Base-by-base conservation (phyloP, 768 basidiomycete genomes). In the Lyophyllum decastes region DNA sequence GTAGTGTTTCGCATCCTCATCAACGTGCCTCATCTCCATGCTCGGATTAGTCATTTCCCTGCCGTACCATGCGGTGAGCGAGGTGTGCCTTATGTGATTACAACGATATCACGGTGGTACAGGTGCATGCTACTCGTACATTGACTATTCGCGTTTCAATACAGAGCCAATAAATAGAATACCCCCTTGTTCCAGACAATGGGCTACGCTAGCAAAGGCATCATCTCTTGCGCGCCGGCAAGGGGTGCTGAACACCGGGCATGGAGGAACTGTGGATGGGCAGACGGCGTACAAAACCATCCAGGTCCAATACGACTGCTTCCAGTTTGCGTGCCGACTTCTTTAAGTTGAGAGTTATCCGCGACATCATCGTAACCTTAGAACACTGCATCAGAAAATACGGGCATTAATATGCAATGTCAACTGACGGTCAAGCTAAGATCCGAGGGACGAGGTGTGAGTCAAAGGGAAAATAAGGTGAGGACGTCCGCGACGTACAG, bases 291-390 rank as follows among this genome's bases (percentile, higher is more conserved):
- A 38, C 35, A 16, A 38, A 4, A 4, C 35, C 35, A 7, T 38
- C 8, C 6, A 3, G 6, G 35, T 41, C 10, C n/a, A 41, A 19
- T 5, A 41, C n/a, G 4, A 41, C 4, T 19, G 40, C 40, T 16
- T 41, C 40, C 2, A 41, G n/a, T 17, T 41, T 41, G 16, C 40
- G n/a, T 4, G 40, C 40, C 19, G 40, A 2, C 40, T 41, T 41
- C n/a, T 41, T 41, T 17, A 41, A 16, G 16, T 41, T 41, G 40
- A 41, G 40, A 1, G 86, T 87, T 49, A 88, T 87, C 8, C 87
- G 79, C 2, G 85, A 87, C 79, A 87, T 86, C 83, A 87, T 88
- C 0, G 84, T 76, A 11, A 88, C 83, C 70, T 81, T 64, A 47
- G n/a, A n/a, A 38, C 50, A 46, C 8, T 21, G 21, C 34, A 11